These are phyloP conservation scores for Aspergillus floridensis DNA, from an alignment of 2,329 filamentous ascomycete species.

Conservation along the genomic window DNA sequence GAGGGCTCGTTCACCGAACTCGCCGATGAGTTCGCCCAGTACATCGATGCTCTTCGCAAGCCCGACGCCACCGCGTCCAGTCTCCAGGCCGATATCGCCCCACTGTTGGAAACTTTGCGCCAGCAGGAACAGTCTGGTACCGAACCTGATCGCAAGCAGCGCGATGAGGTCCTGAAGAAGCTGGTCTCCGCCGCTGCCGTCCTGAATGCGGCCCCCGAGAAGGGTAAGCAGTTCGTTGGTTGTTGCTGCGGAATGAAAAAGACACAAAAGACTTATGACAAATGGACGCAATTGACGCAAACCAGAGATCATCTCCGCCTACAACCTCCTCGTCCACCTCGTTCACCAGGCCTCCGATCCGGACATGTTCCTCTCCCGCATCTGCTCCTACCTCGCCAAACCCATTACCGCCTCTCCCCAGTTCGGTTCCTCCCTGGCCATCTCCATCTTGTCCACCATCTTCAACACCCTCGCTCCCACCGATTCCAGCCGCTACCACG, in stretches of 20 bases:
- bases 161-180: conserved; percentile 84
- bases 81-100: conserved; percentile 63
- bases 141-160: conserved; percentile 58
- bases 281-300: conserved; percentile 18
- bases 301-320: conserved; percentile 85
- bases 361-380: conserved; percentile 78
- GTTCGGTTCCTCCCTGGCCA: conserved; percentile 80
- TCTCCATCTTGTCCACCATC: conserved; percentile 87
- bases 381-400: conserved; percentile 86
- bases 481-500: conserved; percentile 80
- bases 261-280: conserved; percentile 14
- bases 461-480: conserved; percentile 86
- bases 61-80: conserved; percentile 52
- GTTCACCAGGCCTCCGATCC: conserved; percentile 81
- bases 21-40: conserved; percentile 89
- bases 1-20: conserved; percentile 94
- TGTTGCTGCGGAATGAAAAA: not conserved
- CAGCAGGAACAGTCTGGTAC: conserved; percentile 55
- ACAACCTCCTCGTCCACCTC: conserved; percentile 95
- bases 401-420: conserved; percentile 81
- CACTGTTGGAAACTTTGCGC: conserved; percentile 59
- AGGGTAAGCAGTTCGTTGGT: conserved; percentile 50
- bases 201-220: conserved; percentile 85
- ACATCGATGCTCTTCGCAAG: conserved; percentile 79
- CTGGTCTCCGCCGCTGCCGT: conserved; percentile 74